phyloP scores from a whole-genome alignment of 495 filamentous ascomycete genomes.

The Barbatosphaeria neglecta region DNA sequence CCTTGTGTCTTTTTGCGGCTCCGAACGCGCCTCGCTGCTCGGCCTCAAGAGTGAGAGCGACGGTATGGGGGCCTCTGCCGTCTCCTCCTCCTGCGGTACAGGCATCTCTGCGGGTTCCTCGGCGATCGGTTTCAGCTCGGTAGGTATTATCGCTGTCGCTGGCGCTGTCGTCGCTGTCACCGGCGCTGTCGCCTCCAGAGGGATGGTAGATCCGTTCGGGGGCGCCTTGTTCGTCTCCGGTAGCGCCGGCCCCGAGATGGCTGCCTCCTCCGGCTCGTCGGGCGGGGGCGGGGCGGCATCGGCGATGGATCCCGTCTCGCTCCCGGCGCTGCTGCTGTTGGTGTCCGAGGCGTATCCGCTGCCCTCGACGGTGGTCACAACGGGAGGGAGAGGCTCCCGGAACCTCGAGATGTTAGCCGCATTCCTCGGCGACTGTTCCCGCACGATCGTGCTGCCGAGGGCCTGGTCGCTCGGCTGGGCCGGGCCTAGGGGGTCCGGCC shows the following conservation, averaged over 20 bases:
- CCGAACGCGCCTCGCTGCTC: conserved; percentile 7
- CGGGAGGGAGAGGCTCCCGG: conserved; percentile 51
- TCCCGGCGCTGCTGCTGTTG: conserved; percentile 13
- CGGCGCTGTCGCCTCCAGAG: neutral
- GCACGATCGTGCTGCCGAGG: conserved; percentile 43
- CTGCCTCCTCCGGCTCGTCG: conserved; percentile 2
- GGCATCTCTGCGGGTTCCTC: neutral
- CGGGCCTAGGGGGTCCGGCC: conserved; percentile 13
- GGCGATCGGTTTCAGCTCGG: neutral
- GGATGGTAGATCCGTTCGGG: neutral
- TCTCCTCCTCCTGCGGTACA: neutral
- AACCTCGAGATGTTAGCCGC: conserved; percentile 33
- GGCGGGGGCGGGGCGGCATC: neutral
- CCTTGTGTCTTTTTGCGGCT: too few relatives aligned
- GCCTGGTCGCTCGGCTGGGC: conserved; percentile 57
- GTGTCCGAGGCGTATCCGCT: conserved; percentile 42
- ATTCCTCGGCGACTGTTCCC: conserved; percentile 30
- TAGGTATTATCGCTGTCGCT: neutral
- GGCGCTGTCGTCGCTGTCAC: neutral
- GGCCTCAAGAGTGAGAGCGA: conserved; percentile 26
- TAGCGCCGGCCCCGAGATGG: neutral
- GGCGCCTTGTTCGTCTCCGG: neutral
- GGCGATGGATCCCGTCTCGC: conserved; percentile 4
- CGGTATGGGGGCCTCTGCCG: conserved; percentile 7
- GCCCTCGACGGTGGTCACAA: conserved; percentile 56